Percentiles rank a stretch among this genome's conserved stretches.
phyloP scores from a whole-genome alignment of 2,329 filamentous ascomycete species.

The Grosmannia huntii region DNA sequence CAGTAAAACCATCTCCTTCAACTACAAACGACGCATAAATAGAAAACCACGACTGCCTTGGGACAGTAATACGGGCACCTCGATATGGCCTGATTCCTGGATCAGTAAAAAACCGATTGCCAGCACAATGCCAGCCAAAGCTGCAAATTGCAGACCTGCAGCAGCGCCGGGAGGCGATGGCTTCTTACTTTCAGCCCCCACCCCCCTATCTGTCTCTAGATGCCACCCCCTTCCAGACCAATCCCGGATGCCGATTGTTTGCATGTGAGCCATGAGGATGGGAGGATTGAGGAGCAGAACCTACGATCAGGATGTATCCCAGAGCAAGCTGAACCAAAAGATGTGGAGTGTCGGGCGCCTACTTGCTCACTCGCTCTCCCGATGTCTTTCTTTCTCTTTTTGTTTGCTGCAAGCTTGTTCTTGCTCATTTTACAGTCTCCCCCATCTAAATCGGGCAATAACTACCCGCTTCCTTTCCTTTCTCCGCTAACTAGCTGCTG shows the following conservation, averaged over 20 bases:
- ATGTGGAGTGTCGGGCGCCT: background rate
- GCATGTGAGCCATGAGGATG: background rate
- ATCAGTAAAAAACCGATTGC: background rate
- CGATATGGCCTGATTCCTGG: background rate
- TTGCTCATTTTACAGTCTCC: too few relatives aligned
- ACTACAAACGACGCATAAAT: too few relatives aligned
- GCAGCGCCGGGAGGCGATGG: background rate
- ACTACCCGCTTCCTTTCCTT: background rate
- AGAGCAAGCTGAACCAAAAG: background rate
- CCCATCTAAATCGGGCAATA: too few relatives aligned
- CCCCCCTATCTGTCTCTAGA: background rate
- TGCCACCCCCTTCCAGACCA: background rate
- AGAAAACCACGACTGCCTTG: background rate
- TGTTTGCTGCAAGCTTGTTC: too few relatives aligned
- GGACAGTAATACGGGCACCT: background rate
- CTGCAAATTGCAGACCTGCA: background rate
- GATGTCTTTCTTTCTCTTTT: too few relatives aligned
- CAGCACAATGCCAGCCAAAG: too few relatives aligned
- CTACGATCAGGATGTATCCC: background rate
- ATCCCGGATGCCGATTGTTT: background rate
- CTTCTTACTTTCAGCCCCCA: background rate
- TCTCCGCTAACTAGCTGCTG: background rate
- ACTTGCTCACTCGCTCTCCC: too few relatives aligned
- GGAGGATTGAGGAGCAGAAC: too few relatives aligned
- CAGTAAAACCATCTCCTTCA: too few relatives aligned